Conservation (phyloP, 441 rosid species). For the Hypseocharis bilobata region DNA sequence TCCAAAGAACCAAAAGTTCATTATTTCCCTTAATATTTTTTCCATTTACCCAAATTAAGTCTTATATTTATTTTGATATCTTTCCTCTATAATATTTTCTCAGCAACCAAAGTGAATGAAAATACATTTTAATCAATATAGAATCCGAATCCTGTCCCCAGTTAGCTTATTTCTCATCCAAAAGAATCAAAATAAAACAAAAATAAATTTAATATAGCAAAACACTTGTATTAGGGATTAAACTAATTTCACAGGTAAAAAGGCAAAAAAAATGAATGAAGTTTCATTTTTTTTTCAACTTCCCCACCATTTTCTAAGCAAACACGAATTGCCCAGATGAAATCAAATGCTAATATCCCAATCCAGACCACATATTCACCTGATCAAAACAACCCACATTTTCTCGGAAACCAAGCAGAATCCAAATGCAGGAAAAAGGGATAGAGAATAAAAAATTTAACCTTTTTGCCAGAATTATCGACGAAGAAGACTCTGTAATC, state of each 20-base stretch:
- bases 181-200: too few relatives aligned
- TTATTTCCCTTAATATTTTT: not conserved
- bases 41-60: not conserved
- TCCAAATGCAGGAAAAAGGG: not conserved
- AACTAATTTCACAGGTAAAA: not conserved
- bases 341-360: not conserved
- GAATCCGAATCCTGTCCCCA: too few relatives aligned
- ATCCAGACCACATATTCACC: too few relatives aligned
- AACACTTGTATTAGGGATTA: not conserved
- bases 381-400: too few relatives aligned
- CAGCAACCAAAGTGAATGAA: slow-evolving; percentile 6
- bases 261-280: not conserved
- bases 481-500: slow-evolving; percentile 77
- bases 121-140: not conserved
- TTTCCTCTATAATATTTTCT: not conserved
- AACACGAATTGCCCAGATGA: not conserved
- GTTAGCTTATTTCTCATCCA: too few relatives aligned
- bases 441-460: slow-evolving; percentile 1
- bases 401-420: not conserved
- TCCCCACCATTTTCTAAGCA: not conserved
- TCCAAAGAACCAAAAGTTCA: slow-evolving; percentile 1
- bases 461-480: slow-evolving; percentile 71
- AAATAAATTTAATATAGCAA: too few relatives aligned
- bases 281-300: not conserved
- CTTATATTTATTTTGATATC: not conserved